Evolutionary conservation across 352 stramenopile genomes (phyloP).

Genomic region (Phytopythium chamaehyphon): DNA sequence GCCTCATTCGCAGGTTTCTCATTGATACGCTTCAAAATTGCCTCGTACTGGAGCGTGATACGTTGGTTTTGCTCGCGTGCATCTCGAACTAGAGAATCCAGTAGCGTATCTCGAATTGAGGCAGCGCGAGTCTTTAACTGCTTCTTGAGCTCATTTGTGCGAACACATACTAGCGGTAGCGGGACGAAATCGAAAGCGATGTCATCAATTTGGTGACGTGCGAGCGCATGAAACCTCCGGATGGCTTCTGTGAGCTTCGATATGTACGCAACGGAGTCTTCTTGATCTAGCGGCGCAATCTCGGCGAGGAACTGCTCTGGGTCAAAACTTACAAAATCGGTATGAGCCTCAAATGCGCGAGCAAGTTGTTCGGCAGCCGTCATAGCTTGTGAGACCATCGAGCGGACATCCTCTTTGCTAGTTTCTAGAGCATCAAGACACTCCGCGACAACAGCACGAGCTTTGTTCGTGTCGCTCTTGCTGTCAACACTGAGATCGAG

Average conservation of each 20-base stretch:
- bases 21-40: slow-evolving; percentile 86
- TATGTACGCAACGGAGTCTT: slow-evolving; percentile 29
- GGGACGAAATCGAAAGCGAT: slow-evolving; percentile 71
- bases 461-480: not conserved
- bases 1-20: slow-evolving; percentile 92
- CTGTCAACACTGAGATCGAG: slow-evolving; percentile 45
- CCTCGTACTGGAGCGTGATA: slow-evolving; percentile 87
- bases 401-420: slow-evolving; percentile 51
- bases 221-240: slow-evolving; percentile 69
- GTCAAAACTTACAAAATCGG: slow-evolving; percentile 83
- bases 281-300: slow-evolving; percentile 34
- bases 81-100: slow-evolving; percentile 79
- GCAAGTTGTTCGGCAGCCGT: slow-evolving; percentile 57
- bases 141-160: slow-evolving; percentile 58
- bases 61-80: slow-evolving; percentile 79
- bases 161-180: slow-evolving; percentile 80
- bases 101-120: slow-evolving; percentile 69
- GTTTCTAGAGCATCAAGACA: slow-evolving; percentile 38
- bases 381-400: slow-evolving; percentile 64
- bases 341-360: slow-evolving; percentile 71
- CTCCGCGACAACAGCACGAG: slow-evolving; percentile 33
- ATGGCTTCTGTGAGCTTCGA: slow-evolving; percentile 61
- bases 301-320: slow-evolving; percentile 61
- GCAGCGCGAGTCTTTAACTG: slow-evolving; percentile 66
- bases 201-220: slow-evolving; percentile 40